A percentile compares a stretch with the other conserved stretches of the same genome.
phyloP scores from a whole-genome alignment of 371 early-diverging fungal genomes.

The Apophysomyces elegans region DNA sequence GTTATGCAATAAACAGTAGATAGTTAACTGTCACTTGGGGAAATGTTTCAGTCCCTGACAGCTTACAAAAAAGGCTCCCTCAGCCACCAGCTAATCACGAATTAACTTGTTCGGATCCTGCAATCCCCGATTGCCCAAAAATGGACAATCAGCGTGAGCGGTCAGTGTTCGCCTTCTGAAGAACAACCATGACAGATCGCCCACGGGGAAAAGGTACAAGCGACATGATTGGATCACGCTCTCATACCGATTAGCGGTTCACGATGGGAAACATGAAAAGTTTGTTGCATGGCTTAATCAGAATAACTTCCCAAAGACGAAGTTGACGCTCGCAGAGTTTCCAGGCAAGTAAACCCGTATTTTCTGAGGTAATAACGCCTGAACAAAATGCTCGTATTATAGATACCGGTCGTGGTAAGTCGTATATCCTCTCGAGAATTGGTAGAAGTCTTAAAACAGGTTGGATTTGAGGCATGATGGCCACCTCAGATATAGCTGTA shows the following conservation, averaged over 20 bases:
- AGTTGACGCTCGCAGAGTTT: slow-evolving; percentile 61
- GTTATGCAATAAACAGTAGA: too few species aligned
- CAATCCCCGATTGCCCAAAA: neutral
- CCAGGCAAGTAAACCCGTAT: slow-evolving; percentile 36
- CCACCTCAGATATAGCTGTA: slow-evolving; percentile 59
- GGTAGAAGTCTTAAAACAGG: neutral
- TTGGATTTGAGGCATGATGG: slow-evolving; percentile 57
- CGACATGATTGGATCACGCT: neutral
- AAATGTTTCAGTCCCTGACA: too few species aligned
- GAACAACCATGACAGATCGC: slow-evolving; percentile 4
- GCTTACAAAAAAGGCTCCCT: too few species aligned
- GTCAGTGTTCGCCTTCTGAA: neutral
- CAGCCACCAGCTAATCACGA: too few species aligned
- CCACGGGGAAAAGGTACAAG: neutral
- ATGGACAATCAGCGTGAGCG: neutral
- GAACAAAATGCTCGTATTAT: neutral
- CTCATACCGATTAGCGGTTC: slow-evolving; percentile 33
- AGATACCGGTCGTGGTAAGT: slow-evolving; percentile 64
- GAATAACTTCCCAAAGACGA: slow-evolving; percentile 57
- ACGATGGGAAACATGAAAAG: slow-evolving; percentile 49
- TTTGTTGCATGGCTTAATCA: slow-evolving; percentile 57
- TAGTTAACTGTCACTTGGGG: too few species aligned
- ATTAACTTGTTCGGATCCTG: too few species aligned
- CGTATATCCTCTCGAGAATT: neutral
- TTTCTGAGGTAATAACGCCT: neutral